A percentile compares a stretch with the other conserved stretches of the same genome.
These are phyloP conservation scores for Pontederia paniculata DNA, from an alignment of 176 grass and related monocot genomes.

Conservation along the genomic window DNA sequence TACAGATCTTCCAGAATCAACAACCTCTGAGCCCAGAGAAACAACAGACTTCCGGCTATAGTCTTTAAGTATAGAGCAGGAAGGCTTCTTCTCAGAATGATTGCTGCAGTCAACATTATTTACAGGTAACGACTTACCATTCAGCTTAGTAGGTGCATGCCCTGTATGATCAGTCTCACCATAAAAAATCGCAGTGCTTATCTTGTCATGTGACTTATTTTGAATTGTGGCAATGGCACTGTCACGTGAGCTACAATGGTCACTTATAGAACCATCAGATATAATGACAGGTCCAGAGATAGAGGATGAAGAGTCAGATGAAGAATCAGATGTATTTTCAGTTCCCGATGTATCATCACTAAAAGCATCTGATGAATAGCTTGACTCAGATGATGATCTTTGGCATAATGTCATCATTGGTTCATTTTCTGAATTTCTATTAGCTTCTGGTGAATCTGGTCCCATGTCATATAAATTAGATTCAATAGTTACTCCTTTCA, in stretches of 20 bases:
- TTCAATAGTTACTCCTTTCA: not conserved
- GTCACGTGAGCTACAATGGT: too few species aligned
- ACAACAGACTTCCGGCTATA: not conserved
- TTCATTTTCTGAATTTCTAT: constrained; percentile 3
- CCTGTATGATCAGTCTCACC: too few species aligned
- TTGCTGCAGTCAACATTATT: too few species aligned
- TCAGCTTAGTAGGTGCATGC: too few species aligned
- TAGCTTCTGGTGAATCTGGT: not conserved
- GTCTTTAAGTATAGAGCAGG: not conserved
- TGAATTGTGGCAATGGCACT: too few species aligned
- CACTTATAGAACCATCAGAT: not conserved
- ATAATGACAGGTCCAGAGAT: not conserved
- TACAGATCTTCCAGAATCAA: not conserved
- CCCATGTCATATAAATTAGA: not conserved
- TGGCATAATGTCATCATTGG: not conserved
- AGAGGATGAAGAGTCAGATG: constrained; percentile 14
- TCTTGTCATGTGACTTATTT: not conserved
- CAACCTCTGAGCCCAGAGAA: not conserved
- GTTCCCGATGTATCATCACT: constrained; percentile 22
- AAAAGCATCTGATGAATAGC: constrained; percentile 20
- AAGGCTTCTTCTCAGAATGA: not conserved
- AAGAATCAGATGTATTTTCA: constrained; percentile 19
- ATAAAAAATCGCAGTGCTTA: not conserved
- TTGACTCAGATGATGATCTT: constrained; percentile 18
- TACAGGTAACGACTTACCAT: too few species aligned